Percentiles rank a stretch among this genome's conserved stretches.
Conservation (phyloP, 441 rosid genomes). For the Francoa sonchifolia region DNA sequence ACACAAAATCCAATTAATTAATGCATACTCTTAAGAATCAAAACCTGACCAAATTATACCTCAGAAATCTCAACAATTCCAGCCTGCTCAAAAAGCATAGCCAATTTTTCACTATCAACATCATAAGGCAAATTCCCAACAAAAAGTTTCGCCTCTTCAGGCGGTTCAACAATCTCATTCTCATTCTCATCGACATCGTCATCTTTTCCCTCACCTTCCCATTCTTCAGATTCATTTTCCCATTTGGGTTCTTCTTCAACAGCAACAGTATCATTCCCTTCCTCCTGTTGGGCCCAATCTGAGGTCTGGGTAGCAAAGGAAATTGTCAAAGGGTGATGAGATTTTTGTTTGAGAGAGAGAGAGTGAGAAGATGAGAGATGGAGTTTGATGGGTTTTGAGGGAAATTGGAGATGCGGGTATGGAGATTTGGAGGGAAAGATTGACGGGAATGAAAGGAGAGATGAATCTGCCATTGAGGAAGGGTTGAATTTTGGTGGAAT, state of each 20-base stretch:
- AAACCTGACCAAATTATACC: constrained; percentile 13
- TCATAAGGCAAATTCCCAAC: constrained; percentile 15
- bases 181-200: not conserved
- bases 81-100: constrained; percentile 13
- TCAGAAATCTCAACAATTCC: constrained; percentile 1
- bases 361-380: constrained; percentile 1
- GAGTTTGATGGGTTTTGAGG: not conserved
- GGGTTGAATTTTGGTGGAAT: not conserved
- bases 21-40: too few species aligned
- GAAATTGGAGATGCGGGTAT: not conserved
- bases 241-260: too few species aligned
- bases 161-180: constrained; percentile 4
- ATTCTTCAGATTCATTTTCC: not conserved
- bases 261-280: not conserved
- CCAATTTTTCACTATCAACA: constrained; percentile 13
- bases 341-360: not conserved
- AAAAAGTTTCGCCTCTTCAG: constrained; percentile 14
- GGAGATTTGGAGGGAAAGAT: not conserved
- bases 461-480: not conserved
- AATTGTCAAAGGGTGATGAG: not conserved
- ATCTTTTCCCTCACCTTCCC: not conserved
- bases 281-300: constrained; percentile 4
- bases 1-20: too few species aligned
- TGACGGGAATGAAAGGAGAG: not conserved
- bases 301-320: constrained; percentile 1